phyloP scores from a whole-genome alignment of 805 yeast genomes.

The Pichia nakasei region DNA sequence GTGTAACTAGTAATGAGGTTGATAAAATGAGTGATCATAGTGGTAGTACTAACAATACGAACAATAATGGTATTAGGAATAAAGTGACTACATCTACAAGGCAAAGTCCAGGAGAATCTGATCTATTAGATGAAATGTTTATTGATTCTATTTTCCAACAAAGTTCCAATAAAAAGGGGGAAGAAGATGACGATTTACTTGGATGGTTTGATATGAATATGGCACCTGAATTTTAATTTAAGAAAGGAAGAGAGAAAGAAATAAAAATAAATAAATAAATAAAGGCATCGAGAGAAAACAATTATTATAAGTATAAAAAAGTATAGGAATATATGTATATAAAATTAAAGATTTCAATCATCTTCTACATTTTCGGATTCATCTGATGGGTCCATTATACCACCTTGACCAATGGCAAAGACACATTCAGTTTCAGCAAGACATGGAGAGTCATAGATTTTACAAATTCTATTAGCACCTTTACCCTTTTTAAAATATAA shows the following conservation, averaged over 20 bases:
- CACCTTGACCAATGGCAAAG: slow-evolving; percentile 94
- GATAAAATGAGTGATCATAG: too few species aligned
- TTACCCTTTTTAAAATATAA: slow-evolving; percentile 83
- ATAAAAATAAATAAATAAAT: too few species aligned
- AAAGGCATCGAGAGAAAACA: not conserved
- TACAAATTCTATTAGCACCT: slow-evolving; percentile 88
- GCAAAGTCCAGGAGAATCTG: slow-evolving; percentile 20
- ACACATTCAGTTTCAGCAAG: slow-evolving; percentile 92
- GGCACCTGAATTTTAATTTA: slow-evolving; percentile 46
- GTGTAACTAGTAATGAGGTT: not conserved
- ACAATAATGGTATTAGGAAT: not conserved
- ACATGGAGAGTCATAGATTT: slow-evolving; percentile 93
- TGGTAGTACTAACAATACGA: not conserved
- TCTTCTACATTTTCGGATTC: slow-evolving; percentile 40
- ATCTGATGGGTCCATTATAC: slow-evolving; percentile 85
- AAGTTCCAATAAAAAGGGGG: slow-evolving; percentile 73
- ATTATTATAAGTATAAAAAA: not conserved
- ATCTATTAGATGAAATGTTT: slow-evolving; percentile 21
- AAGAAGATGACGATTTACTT: slow-evolving; percentile 81
- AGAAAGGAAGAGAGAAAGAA: not conserved
- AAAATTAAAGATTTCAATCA: slow-evolving; percentile 20
- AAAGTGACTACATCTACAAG: slow-evolving; percentile 6
- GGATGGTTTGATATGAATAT: slow-evolving; percentile 89
- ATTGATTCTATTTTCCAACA: slow-evolving; percentile 60
- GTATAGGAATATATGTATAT: not conserved